Evolutionary conservation across 2,329 filamentous ascomycete species (phyloP), one percentile per base, ranked within the genome.

Genomic region (Epichloe baconii): DNA sequence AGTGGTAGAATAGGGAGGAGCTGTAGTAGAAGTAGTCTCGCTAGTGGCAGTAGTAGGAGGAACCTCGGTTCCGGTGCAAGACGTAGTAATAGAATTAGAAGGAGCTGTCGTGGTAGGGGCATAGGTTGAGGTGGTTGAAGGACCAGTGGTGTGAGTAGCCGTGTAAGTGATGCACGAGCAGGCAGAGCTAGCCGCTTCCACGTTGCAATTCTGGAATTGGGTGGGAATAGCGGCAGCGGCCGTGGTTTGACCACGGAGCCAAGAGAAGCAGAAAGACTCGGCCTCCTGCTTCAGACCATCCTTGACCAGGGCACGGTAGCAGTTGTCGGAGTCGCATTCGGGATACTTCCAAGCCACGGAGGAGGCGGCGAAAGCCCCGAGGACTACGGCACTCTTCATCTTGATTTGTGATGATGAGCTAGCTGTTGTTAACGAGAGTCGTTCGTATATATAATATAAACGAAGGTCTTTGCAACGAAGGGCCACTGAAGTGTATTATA

Each of bases 121-220:
- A 4, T 42, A 19, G 19, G 31, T 26, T 4, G 2, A 19, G 14
- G 15, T 12, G 17, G 47, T 52, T 34, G 44, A 37, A 37, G 15
- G 12, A 38, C 50, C 53, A 38, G 50, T 54, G 12, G 56, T 56
- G 53, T 63, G 61, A 19, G 64, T 66, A 43, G 62, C 57, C 43
- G 64, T 63, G 57, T 68, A 67, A 51, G 62, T 61, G 57, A 68
- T 59, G 59, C 66, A 69, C 5, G 66, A 68, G 61, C 67, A 69
- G 44, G 64, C 66, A 42, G 67, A 69, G 55, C 55, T 58, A 49
- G 62, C 57, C 26, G 51, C 52, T 14, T 55, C 49, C 43, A 49
- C 51, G 40, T 47, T 46, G 53, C 67, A 69, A 60, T 64, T 62
- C 54, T 40, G 44, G 55, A 60, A 68, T 45, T 64, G 55, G 8